phyloP scores from a whole-genome alignment of 176 grass and related monocot genomes.

The Canna indica region DNA sequence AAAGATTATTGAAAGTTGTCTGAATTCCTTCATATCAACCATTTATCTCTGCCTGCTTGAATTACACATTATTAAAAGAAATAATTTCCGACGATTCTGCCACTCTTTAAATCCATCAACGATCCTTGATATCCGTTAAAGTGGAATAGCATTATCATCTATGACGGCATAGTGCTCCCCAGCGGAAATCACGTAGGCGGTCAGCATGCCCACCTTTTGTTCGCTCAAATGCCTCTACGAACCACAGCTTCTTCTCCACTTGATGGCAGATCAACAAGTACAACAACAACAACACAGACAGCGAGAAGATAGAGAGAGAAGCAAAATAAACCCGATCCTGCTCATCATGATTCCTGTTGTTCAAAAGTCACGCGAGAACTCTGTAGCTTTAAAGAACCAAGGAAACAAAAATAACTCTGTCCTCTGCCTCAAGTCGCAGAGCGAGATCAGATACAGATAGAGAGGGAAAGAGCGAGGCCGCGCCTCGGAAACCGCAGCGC shows the following conservation, averaged over 20 bases:
- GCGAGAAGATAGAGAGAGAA: not conserved
- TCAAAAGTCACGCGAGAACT: not conserved
- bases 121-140: not conserved
- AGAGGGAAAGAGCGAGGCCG: too few species aligned
- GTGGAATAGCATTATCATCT: not conserved
- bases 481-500: constrained; percentile 16
- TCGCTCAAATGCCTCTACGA: too few species aligned
- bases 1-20: too few species aligned
- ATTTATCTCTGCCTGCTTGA: too few species aligned
- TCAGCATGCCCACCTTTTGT: not conserved
- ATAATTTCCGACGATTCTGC: too few species aligned
- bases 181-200: not conserved
- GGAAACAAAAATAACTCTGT: not conserved
- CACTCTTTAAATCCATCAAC: not conserved
- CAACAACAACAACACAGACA: not conserved
- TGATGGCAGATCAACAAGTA: too few species aligned
- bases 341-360: not conserved
- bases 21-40: too few species aligned
- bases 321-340: not conserved
- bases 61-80: too few species aligned
- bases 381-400: not conserved
- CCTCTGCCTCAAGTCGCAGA: not conserved
- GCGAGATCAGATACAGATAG: too few species aligned
- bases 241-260: not conserved
- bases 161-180: too few species aligned